Percentiles rank a stretch among this genome's conserved stretches.
These are phyloP conservation scores for Rhynchospora breviuscula DNA, from an alignment of 176 grass and related monocot genomes.

Conservation along the genomic window DNA sequence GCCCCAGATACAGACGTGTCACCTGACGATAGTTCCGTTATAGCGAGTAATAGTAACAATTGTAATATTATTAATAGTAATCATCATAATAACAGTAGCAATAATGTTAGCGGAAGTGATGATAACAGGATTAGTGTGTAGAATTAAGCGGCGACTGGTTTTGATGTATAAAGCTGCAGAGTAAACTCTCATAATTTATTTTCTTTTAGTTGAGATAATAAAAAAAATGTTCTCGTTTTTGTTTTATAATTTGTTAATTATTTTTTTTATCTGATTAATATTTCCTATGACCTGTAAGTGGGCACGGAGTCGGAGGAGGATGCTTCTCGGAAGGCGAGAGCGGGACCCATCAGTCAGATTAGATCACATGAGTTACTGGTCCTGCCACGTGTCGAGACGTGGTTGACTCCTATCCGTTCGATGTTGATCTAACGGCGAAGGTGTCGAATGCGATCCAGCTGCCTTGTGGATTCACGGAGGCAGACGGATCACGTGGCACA, in stretches of 20 bases:
- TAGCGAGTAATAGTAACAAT: constrained; percentile 17
- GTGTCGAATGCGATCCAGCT: not conserved
- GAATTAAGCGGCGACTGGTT: constrained; percentile 21
- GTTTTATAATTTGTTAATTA: not conserved
- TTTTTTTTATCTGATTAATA: not conserved
- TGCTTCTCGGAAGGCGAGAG: constrained; percentile 22
- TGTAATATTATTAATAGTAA: constrained; percentile 26
- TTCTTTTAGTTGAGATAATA: not conserved
- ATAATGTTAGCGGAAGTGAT: constrained; percentile 9
- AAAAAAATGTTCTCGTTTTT: not conserved
- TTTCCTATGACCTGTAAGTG: not conserved
- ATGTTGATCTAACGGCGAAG: constrained; percentile 8
- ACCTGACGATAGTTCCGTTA: constrained; percentile 16
- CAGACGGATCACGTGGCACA: not conserved
- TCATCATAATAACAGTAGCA: constrained; percentile 24
- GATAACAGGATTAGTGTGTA: constrained; percentile 30
- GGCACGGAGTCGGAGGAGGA: constrained; percentile 9
- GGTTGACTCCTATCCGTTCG: not conserved
- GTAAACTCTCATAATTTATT: constrained; percentile 8
- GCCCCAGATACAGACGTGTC: constrained; percentile 4
- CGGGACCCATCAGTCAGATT: not conserved
- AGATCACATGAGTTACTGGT: constrained; percentile 12
- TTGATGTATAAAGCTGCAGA: constrained; percentile 25
- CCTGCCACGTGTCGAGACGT: not conserved
- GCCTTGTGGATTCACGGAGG: not conserved